Evolutionary conservation across 441 rosid genomes (phyloP).

Genomic region (Populus hybrid): DNA sequence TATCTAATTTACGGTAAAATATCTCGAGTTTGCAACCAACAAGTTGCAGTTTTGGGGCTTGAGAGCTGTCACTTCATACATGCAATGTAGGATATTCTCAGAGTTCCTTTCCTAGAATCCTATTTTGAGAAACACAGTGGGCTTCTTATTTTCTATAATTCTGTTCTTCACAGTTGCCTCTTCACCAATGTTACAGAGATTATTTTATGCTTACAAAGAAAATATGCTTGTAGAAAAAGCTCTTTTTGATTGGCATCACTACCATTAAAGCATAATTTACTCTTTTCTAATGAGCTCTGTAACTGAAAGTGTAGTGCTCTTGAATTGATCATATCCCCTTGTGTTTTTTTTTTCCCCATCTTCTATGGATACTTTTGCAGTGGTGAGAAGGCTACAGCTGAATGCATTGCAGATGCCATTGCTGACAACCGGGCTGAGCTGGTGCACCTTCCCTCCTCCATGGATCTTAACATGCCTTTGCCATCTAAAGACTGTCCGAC

Average conservation of each 20-base stretch:
- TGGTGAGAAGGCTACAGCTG: conserved; percentile 93
- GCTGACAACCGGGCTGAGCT: conserved; percentile 78
- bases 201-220: background rate
- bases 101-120: background rate
- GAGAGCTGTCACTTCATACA: background rate
- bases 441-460: conserved; percentile 70
- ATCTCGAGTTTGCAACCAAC: background rate
- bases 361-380: conserved; percentile 40
- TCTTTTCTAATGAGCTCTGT: background rate
- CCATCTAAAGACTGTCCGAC: conserved; percentile 85
- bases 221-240: background rate
- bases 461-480: conserved; percentile 61
- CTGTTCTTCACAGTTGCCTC: background rate
- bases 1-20: background rate
- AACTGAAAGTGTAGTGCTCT: background rate
- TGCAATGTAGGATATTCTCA: background rate
- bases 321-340: background rate
- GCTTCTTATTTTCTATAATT: background rate
- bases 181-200: background rate
- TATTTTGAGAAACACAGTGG: background rate
- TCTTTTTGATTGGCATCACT: background rate
- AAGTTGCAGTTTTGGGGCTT: background rate
- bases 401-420: conserved; percentile 73
- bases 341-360: background rate
- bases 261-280: background rate